Conservation (phyloP, 2,329 filamentous ascomycete species). For the Macrophomina tecta region DNA sequence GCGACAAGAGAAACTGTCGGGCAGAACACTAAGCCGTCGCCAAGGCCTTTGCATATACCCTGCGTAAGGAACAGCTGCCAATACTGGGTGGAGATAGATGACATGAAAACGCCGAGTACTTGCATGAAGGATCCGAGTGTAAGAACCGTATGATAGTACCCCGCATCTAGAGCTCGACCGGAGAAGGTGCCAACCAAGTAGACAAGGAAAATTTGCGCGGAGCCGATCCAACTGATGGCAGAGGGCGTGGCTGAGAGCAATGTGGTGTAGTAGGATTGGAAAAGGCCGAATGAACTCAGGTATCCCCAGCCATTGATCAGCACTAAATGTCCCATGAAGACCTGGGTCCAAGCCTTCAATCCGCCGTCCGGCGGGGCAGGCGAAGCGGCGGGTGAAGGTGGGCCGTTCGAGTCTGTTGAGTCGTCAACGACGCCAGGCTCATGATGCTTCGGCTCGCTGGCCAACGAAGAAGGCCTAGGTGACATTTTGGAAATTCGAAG, state of each 20-base stretch:
- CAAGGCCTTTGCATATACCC: constrained; percentile 48
- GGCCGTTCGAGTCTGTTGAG: too few species aligned
- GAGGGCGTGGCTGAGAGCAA: constrained; percentile 30
- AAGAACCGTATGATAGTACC: not conserved
- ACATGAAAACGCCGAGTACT: constrained; percentile 9
- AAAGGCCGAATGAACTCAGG: constrained; percentile 37
- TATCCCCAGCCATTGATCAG: not conserved
- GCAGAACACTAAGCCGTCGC: constrained; percentile 51
- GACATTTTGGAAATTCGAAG: too few species aligned
- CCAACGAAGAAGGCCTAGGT: too few species aligned
- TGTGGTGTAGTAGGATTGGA: constrained; percentile 42
- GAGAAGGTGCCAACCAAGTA: not conserved
- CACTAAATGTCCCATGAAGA: constrained; percentile 39
- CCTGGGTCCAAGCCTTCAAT: constrained; percentile 40
- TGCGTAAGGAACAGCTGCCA: constrained; percentile 48
- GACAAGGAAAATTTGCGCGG: constrained; percentile 2
- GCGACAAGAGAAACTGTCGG: constrained; percentile 46
- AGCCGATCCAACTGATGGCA: constrained; percentile 1
- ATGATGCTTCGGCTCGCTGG: too few species aligned
- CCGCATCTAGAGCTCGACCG: not conserved
- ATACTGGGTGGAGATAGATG: constrained; percentile 35
- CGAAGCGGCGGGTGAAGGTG: too few species aligned
- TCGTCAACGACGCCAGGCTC: too few species aligned
- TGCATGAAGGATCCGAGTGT: not conserved
- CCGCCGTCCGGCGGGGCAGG: constrained; percentile 22